A percentile compares a stretch with the other conserved stretches of the same genome.
These are phyloP conservation scores for Coemansia sp. DNA, from an alignment of 192 early-diverging fungal species.

Conservation along the genomic window DNA sequence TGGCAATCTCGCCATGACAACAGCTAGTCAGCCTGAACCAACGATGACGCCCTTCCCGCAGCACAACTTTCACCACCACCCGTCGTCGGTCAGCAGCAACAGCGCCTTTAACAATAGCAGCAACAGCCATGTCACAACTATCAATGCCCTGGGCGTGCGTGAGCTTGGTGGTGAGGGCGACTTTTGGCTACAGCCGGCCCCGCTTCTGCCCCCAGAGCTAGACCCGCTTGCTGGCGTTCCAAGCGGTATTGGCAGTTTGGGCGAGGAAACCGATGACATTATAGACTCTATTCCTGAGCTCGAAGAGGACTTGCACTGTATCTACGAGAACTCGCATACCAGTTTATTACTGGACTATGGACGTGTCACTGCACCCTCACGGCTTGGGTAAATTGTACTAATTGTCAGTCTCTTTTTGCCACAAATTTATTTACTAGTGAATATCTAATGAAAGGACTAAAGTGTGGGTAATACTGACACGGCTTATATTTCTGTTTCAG, in stretches of 20 bases:
- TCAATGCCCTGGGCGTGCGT: constrained; percentile 49
- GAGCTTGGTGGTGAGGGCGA: constrained; percentile 42
- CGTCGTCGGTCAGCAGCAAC: constrained; percentile 4
- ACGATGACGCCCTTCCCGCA: constrained; percentile 11
- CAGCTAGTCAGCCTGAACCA: constrained; percentile 1
- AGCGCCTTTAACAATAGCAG: constrained; percentile 3
- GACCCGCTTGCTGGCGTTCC: constrained; percentile 22
- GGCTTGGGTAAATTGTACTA: constrained; percentile 50
- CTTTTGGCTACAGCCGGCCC: constrained; percentile 40
- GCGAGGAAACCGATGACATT: constrained; percentile 38
- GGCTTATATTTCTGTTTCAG: too few relatives aligned
- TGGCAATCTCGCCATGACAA: background rate
- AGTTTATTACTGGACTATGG: constrained; percentile 72
- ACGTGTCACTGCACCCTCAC: constrained; percentile 63
- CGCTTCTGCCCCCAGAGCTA: constrained; percentile 46
- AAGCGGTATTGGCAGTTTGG: constrained; percentile 35
- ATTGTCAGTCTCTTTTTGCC: background rate
- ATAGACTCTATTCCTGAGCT: constrained; percentile 66
- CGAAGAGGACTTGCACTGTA: constrained; percentile 65
- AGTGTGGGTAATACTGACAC: too few relatives aligned
- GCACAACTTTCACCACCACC: constrained; percentile 4
- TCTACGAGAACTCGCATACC: constrained; percentile 69
- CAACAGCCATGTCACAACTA: constrained; percentile 28
- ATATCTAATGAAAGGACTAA: background rate
- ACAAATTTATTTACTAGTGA: background rate